Evolutionary conservation across 495 filamentous ascomycete species (phyloP), one percentile per base, ranked within the genome.

Genomic region (Xylaria sp.): DNA sequence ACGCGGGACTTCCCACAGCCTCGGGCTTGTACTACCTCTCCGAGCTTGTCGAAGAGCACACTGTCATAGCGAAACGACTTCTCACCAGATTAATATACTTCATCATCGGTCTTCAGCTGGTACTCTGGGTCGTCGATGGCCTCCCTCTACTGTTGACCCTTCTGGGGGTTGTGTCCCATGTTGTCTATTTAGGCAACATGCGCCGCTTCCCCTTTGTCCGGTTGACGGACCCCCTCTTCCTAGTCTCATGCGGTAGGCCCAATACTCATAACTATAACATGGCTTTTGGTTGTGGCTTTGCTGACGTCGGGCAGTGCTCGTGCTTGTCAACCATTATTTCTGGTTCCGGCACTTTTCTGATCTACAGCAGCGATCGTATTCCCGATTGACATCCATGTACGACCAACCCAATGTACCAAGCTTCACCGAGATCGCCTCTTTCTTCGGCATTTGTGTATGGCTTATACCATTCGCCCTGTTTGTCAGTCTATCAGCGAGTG

Each of bases 11-110:
- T 21, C 35, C 57, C 58, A 72, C 76, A 97, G 96, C 96, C 43
- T 97, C 94, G 29, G 97, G 97, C 35, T 90, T 99, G 29, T 98
- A 99, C 84, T 99, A 99, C 79, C 92, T 99, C 59, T 98, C 96
- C 2, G 96, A 99, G 81, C 87, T 98, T 12, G 96, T 99, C 62
- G 97, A 99, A 82, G 96, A 99, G 77, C 95, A 98, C 78, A 98
- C 94, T 14, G 95, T 98, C 14, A 79, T 97, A 57, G 92, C 95
- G 24, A 95, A 97, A 77, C 92, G 90, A 69, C 85, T 97, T 31
- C 86, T 99, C 31, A 93, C 87, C 15, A 88, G 88, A 55, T 85
- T 98, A 50, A 98, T 99, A 80, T 97, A 97, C 85, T 82, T 81
- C 68, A 89, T 97, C 75, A 93, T 98, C 68, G 85, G 72, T 31